phyloP scores from a whole-genome alignment of 768 basidiomycete genomes.

The Hygrophoropsis aurantiaca region DNA sequence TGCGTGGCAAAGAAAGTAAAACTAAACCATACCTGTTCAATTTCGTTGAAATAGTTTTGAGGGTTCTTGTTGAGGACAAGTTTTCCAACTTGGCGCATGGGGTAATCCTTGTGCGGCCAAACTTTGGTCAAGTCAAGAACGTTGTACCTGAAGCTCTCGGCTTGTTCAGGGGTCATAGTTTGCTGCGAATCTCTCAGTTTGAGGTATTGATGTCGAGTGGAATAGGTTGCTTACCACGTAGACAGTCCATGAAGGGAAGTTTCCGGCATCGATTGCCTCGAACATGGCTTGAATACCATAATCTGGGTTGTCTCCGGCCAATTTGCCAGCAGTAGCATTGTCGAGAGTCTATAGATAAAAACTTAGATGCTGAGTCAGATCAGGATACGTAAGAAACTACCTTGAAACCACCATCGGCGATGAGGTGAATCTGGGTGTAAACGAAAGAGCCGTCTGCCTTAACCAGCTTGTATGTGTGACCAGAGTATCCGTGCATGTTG shows the following conservation, averaged over 20 bases:
- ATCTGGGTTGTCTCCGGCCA: conserved; percentile 80
- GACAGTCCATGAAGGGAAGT: conserved; percentile 86
- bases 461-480: conserved; percentile 88
- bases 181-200: conserved; percentile 46
- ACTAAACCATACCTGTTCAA: conserved; percentile 74
- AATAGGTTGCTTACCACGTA: conserved; percentile 58
- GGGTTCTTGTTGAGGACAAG: conserved; percentile 77
- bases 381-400: conserved; percentile 28
- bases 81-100: conserved; percentile 86
- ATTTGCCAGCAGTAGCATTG: conserved; percentile 57
- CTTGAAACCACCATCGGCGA: conserved; percentile 80
- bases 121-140: conserved; percentile 89
- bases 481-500: conserved; percentile 88
- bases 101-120: conserved; percentile 86
- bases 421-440: conserved; percentile 86
- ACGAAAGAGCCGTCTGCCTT: conserved; percentile 82
- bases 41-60: conserved; percentile 91
- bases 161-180: conserved; percentile 92
- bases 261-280: conserved; percentile 77
- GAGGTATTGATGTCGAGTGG: not conserved
- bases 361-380: not conserved
- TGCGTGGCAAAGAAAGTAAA: conserved; percentile 13
- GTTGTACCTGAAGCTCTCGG: conserved; percentile 88
- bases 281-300: conserved; percentile 79
- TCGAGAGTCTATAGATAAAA: conserved; percentile 59